A percentile compares a stretch with the other conserved stretches of the same genome.
Conservation (phyloP, 441 rosid species). For the Jatropha multifida region DNA sequence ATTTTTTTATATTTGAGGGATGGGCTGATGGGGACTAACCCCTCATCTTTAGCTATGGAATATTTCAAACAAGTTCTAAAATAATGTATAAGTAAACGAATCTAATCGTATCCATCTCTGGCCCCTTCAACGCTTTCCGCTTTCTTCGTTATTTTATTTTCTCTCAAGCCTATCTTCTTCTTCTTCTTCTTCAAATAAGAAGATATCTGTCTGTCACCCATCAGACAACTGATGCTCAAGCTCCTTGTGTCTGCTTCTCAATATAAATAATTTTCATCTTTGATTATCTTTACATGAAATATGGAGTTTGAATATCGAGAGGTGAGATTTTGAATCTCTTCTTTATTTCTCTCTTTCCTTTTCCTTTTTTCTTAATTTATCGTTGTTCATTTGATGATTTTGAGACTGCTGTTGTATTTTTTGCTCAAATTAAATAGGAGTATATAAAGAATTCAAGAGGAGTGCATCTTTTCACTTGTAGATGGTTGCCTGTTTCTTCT, state of each 20-base stretch:
- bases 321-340: constrained; percentile 28
- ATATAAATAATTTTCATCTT: too few relatives aligned
- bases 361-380: too few relatives aligned
- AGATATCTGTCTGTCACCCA: neutral
- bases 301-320: constrained; percentile 46
- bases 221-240: neutral
- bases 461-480: constrained; percentile 71
- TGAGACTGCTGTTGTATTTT: too few relatives aligned
- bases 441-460: constrained; percentile 74
- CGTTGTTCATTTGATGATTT: neutral
- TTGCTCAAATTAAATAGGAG: constrained; percentile 37
- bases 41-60: neutral
- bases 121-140: neutral
- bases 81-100: neutral
- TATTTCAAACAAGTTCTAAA: neutral
- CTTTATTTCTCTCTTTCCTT: neutral
- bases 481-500: constrained; percentile 69
- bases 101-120: constrained; percentile 2
- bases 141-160: neutral
- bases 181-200: neutral
- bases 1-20: too few relatives aligned
- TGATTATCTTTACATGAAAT: neutral
- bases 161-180: too few relatives aligned
- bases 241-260: neutral
- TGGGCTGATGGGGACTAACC: too few relatives aligned